Base-by-base conservation (phyloP, 768 basidiomycete species). In the Termitomyces sp. region DNA sequence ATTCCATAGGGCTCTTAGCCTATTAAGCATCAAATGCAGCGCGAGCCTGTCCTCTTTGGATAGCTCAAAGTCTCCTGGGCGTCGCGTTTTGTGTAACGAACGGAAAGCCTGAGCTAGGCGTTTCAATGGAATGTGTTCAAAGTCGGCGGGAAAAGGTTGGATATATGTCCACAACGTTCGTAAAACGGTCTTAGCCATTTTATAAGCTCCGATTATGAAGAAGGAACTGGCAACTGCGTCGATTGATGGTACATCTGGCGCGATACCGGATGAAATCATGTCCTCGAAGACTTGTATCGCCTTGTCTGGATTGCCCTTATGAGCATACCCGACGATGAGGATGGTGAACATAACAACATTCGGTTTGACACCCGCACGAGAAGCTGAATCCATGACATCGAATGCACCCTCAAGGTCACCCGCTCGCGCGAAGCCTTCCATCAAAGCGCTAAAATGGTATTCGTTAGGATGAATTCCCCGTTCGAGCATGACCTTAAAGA, bases 301-400 rank as follows among this genome's bases (percentile, higher is more conserved):
- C 32, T 74, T 69, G 3, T 75, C 74, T 6, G 89, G 83, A 36
- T 84, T 74, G 15, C 83, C 81, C 55, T 79, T 78, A n/a, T 84
- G 83, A 22, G 84, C 89, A 70, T 88, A 82, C 2, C 89, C 92
- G 39, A 80, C 77, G 65, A 95, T 87, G 62, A 95, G 80, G 63
- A 88, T 86, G 28, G 92, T 93, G 77, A 86, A 90, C 81, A 91
- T 84, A 49, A 87, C 81, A 20, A 84, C 79, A 65, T 87, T 85
- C 22, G 87, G 83, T 24, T 76, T 71, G 61, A 89, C 70, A 28
- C 86, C 84, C 5, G 79, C 77, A 44, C 75, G 72, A 44, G 70
- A 67, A 32, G 86, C 83, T 18, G 83, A 73, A 61, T 73, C 74
- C 77, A 95, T 80, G 46, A 86, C 74, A 55, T 78, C 77, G 59